These are phyloP conservation scores for Glebionis coronaria DNA, from an alignment of 129 eudicot species.

Conservation along the genomic window DNA sequence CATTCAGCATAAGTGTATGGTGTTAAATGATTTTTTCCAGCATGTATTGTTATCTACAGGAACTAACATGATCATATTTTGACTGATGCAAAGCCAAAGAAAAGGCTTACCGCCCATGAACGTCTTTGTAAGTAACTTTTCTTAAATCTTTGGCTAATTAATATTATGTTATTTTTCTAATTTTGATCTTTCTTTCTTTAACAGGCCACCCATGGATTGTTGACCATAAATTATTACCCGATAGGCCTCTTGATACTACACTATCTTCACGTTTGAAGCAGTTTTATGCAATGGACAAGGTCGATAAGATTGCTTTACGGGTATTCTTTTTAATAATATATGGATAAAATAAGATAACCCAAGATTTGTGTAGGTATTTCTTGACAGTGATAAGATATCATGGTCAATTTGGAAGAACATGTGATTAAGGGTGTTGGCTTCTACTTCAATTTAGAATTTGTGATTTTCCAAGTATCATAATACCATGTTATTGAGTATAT, in stretches of 20 bases:
- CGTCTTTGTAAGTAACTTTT: slow-evolving; percentile 65
- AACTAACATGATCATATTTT: slow-evolving; percentile 7
- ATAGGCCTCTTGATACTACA: slow-evolving; percentile 92
- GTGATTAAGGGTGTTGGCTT: too few species aligned
- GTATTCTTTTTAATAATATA: slow-evolving; percentile 29
- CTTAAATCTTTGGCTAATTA: background rate
- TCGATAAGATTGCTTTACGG: slow-evolving; percentile 96
- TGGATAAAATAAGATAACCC: background rate
- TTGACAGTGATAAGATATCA: too few species aligned
- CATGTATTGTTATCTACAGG: too few species aligned
- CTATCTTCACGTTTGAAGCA: slow-evolving; percentile 84
- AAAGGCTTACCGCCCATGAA: slow-evolving; percentile 87
- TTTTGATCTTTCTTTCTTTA: slow-evolving; percentile 8
- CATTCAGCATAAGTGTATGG: too few species aligned
- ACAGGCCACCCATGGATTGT: slow-evolving; percentile 97
- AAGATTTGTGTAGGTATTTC: too few species aligned
- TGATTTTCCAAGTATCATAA: too few species aligned
- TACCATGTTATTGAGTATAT: too few species aligned
- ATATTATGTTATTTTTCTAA: background rate
- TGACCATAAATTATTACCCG: slow-evolving; percentile 83
- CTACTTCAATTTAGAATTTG: too few species aligned
- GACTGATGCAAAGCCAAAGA: slow-evolving; percentile 83
- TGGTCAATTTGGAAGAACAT: too few species aligned
- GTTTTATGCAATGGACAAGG: slow-evolving; percentile 92
- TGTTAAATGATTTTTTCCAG: too few species aligned